A percentile compares a stretch with the other conserved stretches of the same genome.
Conservation (phyloP, 2,329 filamentous ascomycete genomes). For the Sporothrix humicola region DNA sequence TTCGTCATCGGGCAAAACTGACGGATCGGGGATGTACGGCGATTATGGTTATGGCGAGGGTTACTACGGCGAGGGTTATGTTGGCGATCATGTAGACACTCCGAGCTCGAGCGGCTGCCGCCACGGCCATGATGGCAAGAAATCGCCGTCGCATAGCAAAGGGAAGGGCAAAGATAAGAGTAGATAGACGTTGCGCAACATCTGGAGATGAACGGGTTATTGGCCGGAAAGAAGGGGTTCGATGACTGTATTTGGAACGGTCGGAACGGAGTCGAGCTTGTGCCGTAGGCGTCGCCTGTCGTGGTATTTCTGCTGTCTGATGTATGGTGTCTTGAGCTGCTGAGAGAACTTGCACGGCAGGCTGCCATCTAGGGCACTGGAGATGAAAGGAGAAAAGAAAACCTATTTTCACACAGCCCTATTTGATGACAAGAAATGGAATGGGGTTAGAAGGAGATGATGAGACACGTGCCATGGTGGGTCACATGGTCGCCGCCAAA, state of each 20-base stretch:
- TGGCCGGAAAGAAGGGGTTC: not conserved
- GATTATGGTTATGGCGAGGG: constrained; percentile 18
- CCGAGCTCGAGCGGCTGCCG: constrained; percentile 6
- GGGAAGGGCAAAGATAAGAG: not conserved
- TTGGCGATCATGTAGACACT: not conserved
- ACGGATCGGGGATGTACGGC: not conserved
- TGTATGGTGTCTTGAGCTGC: too few species aligned
- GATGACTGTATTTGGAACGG: not conserved
- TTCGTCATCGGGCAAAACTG: not conserved
- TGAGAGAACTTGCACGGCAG: too few species aligned
- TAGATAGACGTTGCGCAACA: not conserved
- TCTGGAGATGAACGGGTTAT: not conserved
- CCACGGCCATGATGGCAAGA: constrained; percentile 23
- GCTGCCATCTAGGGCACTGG: too few species aligned
- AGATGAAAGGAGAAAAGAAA: too few species aligned
- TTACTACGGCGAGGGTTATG: constrained; percentile 16
- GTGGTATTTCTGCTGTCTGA: too few species aligned
- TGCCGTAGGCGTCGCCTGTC: too few species aligned
- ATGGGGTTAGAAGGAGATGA: too few species aligned
- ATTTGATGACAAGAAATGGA: too few species aligned
- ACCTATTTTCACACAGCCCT: too few species aligned
- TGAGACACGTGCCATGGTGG: too few species aligned
- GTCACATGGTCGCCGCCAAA: too few species aligned
- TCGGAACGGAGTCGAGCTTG: not conserved
- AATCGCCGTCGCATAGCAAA: constrained; percentile 26